A percentile compares a stretch with the other conserved stretches of the same genome.
Evolutionary conservation across 805 yeast species (phyloP).

Genomic region (Wickerhamomyces pijperi): DNA sequence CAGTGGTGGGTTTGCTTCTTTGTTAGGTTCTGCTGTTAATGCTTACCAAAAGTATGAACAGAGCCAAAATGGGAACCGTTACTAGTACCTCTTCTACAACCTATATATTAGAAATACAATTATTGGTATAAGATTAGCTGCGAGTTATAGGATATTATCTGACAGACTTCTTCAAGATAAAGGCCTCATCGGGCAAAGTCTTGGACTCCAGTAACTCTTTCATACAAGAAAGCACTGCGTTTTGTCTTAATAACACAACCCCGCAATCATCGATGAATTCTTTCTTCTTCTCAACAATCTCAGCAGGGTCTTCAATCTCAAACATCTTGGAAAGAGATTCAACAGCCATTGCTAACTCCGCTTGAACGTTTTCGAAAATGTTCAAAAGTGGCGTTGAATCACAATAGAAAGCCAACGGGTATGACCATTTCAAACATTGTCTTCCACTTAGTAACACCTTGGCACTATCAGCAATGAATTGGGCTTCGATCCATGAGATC

Average conservation of each 20-base stretch:
- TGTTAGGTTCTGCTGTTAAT: too few species aligned
- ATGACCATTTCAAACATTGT: slow-evolving; percentile 81
- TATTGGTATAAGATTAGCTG: too few species aligned
- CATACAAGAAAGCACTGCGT: slow-evolving; percentile 26
- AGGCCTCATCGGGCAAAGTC: neutral
- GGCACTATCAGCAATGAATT: slow-evolving; percentile 68
- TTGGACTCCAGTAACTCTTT: slow-evolving; percentile 3
- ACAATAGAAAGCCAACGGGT: slow-evolving; percentile 66
- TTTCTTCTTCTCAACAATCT: slow-evolving; percentile 22
- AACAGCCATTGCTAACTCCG: slow-evolving; percentile 48
- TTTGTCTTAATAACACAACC: slow-evolving; percentile 24
- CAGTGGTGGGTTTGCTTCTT: neutral
- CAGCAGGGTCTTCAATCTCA: slow-evolving; percentile 26
- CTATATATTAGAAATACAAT: neutral
- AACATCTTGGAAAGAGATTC: slow-evolving; percentile 59
- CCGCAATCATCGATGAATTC: slow-evolving; percentile 27
- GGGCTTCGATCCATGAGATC: slow-evolving; percentile 80
- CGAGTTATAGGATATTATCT: too few species aligned
- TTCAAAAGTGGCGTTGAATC: slow-evolving; percentile 40
- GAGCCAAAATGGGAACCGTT: too few species aligned
- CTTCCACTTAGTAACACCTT: slow-evolving; percentile 56
- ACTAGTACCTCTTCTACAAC: too few species aligned
- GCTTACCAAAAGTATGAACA: too few species aligned
- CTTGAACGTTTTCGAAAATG: slow-evolving; percentile 65
- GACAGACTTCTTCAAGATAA: neutral